Base-by-base conservation (phyloP, 2,329 filamentous ascomycete genomes). In the Sclerotinia minor region DNA sequence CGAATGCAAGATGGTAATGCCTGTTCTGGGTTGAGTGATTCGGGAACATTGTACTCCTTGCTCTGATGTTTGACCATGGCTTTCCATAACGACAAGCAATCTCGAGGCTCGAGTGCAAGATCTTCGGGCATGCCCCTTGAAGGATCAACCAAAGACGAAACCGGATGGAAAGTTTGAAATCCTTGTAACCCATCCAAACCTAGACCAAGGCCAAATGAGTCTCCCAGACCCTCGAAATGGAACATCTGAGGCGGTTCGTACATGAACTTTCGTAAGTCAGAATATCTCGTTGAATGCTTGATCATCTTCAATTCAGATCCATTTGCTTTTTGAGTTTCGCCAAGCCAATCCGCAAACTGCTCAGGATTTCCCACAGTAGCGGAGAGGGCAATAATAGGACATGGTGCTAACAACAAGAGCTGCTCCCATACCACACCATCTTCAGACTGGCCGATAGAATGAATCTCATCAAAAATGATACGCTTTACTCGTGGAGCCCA, bases 391-490 rank as follows among this genome's bases (percentile, higher is more conserved):
- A 94, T 90, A 61, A 94, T 90, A 0, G 89, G 91, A 72, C 90
- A 94, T 1, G 90, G 90, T 0, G 90, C 85, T 69, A 92, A 82
- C 1, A 94, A 82, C 1, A 94, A 80, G 4, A 94, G 81, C 74
- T 94, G 90, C 73, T 94, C 90, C 90, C 90, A 94, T 2, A 93
- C 82, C 1, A 92, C 80, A 64, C 90, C 90, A 71, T 94, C 90
- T 9, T 92, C 88, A 0, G 87, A 84, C 75, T 93, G 87, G 0
- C 91, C 89, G 69, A 94, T 94, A 45, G 86, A 92, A 76, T 94
- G 91, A 2, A 94, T 87, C 78, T 94, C 91, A 74, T 94, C 91
- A 68, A 94, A 94, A 63, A 94, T 92, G 75, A 94, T 92, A 60
- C 89, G 84, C 73, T 87, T 90, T 19, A 94, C 83, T 64, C 88